phyloP scores from a whole-genome alignment of 768 basidiomycete genomes.

The Multifurca ochricompacta region DNA sequence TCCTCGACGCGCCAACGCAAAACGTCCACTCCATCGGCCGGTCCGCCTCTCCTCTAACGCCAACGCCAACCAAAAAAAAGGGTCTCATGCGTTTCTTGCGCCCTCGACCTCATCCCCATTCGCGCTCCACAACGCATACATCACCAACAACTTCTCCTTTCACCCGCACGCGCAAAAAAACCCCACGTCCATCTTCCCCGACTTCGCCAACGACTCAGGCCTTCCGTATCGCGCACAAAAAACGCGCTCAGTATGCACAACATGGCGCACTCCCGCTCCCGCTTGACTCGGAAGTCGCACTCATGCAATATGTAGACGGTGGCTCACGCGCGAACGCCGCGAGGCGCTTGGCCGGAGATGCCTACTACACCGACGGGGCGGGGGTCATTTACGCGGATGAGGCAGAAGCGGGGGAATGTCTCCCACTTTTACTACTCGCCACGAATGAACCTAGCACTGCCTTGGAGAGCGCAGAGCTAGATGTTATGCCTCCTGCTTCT shows the following conservation, averaged over 20 bases:
- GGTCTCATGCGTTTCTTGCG: constrained; percentile 39
- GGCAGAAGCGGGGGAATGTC: constrained; percentile 64
- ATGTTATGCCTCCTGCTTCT: too few relatives aligned
- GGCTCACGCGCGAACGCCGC: constrained; percentile 50
- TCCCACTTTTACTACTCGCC: constrained; percentile 44
- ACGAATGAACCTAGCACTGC: constrained; percentile 5
- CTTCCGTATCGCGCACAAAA: constrained; percentile 19
- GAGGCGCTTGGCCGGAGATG: constrained; percentile 37
- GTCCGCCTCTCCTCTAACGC: constrained; percentile 22
- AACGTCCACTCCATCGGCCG: not conserved
- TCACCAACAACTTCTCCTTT: constrained; percentile 13
- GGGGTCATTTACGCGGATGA: constrained; percentile 56
- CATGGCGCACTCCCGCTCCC: constrained; percentile 36
- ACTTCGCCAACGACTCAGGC: constrained; percentile 3
- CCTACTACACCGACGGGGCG: too few relatives aligned
- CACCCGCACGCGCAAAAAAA: not conserved
- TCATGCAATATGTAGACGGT: constrained; percentile 65
- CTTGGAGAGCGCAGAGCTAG: not conserved
- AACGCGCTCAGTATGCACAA: constrained; percentile 37
- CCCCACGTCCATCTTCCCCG: not conserved
- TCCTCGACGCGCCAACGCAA: constrained; percentile 26
- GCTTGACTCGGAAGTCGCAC: constrained; percentile 55
- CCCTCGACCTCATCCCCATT: constrained; percentile 33
- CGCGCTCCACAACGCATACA: constrained; percentile 28
- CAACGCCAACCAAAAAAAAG: constrained; percentile 20